Conservation (phyloP, 306 rosid genomes). For the Morella rubra region DNA sequence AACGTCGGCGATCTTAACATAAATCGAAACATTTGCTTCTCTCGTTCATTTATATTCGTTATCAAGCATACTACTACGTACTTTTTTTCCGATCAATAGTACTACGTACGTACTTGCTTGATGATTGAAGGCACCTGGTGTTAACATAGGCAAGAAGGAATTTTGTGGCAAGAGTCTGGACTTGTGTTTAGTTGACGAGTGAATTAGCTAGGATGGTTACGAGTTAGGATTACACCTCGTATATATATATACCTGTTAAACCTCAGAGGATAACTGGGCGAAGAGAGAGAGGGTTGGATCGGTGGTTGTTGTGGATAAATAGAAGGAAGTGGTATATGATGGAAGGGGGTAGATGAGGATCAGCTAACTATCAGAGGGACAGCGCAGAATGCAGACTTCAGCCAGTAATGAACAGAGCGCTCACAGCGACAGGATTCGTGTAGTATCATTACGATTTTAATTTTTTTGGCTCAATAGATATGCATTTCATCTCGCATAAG, state of each 20-base stretch:
- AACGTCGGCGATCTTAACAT: background rate
- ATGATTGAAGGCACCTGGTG: background rate
- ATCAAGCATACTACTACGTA: too few relatives aligned
- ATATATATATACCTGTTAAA: background rate
- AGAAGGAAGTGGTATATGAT: background rate
- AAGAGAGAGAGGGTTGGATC: background rate
- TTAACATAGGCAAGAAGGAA: background rate
- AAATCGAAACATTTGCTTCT: too few relatives aligned
- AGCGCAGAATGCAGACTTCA: background rate
- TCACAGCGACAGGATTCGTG: background rate
- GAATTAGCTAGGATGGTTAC: background rate
- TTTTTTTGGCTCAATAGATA: background rate
- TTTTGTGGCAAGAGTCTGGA: background rate
- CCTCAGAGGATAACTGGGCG: background rate
- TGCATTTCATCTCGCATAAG: background rate
- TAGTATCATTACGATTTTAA: background rate
- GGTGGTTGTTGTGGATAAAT: background rate
- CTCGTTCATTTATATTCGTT: too few relatives aligned
- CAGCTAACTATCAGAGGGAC: background rate
- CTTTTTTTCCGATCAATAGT: too few relatives aligned
- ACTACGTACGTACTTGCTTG: too few relatives aligned
- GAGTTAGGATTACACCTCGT: background rate
- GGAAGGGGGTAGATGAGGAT: slow-evolving; percentile 15
- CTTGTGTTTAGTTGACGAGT: background rate
- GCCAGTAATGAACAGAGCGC: background rate